Evolutionary conservation across 2,329 filamentous ascomycete genomes (phyloP).

Genomic region (Arthrinium phaeospermum): DNA sequence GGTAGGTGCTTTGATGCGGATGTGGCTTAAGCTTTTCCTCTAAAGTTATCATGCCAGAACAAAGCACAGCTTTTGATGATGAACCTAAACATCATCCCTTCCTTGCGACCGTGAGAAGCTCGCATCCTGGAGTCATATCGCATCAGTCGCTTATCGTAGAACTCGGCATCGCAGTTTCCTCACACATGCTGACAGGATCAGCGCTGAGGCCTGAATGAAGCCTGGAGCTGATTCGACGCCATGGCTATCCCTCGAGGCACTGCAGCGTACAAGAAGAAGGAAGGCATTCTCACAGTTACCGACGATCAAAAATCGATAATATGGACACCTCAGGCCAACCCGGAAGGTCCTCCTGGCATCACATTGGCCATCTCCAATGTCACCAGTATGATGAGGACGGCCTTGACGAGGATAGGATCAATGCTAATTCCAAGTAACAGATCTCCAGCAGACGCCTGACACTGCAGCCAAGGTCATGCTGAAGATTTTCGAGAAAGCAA

Average conservation of each 20-base stretch:
- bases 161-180: not conserved
- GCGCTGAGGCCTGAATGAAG: constrained; percentile 12
- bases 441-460: constrained; percentile 93
- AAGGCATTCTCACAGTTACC: constrained; percentile 80
- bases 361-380: constrained; percentile 77
- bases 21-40: constrained; percentile 15
- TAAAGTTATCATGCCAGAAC: not conserved
- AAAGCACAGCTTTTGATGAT: not conserved
- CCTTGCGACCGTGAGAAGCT: not conserved
- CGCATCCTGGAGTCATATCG: constrained; percentile 1
- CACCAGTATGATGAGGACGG: constrained; percentile 66
- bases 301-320: constrained; percentile 75
- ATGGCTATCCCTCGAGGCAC: constrained; percentile 69
- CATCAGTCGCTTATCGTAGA: constrained; percentile 15
- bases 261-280: constrained; percentile 92
- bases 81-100: constrained; percentile 11
- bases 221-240: constrained; percentile 21
- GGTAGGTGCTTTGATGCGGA: not conserved
- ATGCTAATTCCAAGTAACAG: constrained; percentile 50
- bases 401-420: not conserved
- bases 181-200: not conserved
- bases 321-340: constrained; percentile 76
- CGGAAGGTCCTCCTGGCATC: constrained; percentile 66
- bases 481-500: constrained; percentile 81
- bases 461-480: constrained; percentile 90